Evolutionary conservation across 345 rosid genomes (phyloP), one percentile per base, ranked within the genome.

Genomic region (Eucalyptus pumila): DNA sequence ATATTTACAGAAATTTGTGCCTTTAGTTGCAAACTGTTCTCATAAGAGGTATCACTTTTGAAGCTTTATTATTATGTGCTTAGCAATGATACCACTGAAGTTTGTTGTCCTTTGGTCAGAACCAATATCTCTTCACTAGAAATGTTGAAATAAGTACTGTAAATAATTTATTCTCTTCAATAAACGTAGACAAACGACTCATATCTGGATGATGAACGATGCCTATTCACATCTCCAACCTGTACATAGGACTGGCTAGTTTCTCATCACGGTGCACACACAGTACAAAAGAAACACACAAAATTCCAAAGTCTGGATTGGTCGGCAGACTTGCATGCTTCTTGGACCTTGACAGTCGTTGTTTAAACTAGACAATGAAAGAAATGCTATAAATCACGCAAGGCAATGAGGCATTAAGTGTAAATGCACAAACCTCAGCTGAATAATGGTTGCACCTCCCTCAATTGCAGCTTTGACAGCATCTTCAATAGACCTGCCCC

Each of bases 371-470:
- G 83, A 76, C 11, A 69, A 72, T 23, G 27, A 21, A 76, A 76
- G 9, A 76, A 72, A 76, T 37, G 83, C 47, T 21, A 11, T 5
- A 76, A 76, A 76, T 76, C 47, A 40, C 0, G 30, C 15, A 76
- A 40, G 83, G 14, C 13, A 26, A 50, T 51, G 80, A 86, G 88
- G 8, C 50, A 26, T 26, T 40, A 37, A 83, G 51, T 44, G 24
- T n/a, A 44, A 45, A 21, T 90, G 50, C 86, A 90, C 93, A 80
- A 81, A 98, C 99, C 99, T 96, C 86, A 98, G 90, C 89, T 98
- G 99, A 88, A 98, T 87, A 91, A 96, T 95, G 86, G 99, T 97
- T 50, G 98, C 98, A 45, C 99, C 99, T 91, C 99, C 98, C 89
- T 94, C 94, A 88, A 97, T 92, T 88, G 98, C 97, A 85, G 93